These are phyloP conservation scores for Quercus mongolica DNA, from an alignment of 306 rosid genomes.

Conservation along the genomic window DNA sequence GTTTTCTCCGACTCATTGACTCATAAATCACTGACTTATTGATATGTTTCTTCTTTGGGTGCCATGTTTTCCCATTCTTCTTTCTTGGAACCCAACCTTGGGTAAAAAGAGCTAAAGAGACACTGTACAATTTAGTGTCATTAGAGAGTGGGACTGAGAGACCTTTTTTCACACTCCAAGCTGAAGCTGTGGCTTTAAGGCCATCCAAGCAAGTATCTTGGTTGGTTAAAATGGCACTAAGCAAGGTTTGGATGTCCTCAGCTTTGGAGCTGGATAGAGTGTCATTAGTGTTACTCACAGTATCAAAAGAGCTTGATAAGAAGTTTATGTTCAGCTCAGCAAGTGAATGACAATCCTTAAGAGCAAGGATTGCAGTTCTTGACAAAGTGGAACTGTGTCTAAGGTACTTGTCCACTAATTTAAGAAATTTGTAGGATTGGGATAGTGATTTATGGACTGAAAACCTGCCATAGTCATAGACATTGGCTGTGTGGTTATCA, in stretches of 20 bases:
- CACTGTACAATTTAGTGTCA: conserved; percentile 22
- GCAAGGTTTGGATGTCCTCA: conserved; percentile 32
- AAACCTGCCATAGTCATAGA: conserved; percentile 31
- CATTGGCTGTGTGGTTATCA: neutral
- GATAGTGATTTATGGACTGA: conserved; percentile 23
- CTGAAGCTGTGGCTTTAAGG: conserved; percentile 8
- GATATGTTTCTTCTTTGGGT: conserved; percentile 1
- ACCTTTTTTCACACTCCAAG: conserved; percentile 2
- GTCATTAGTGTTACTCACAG: conserved; percentile 8
- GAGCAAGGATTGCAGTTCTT: conserved; percentile 8
- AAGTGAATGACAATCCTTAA: conserved; percentile 29
- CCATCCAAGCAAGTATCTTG: conserved; percentile 37
- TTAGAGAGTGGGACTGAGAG: conserved; percentile 5
- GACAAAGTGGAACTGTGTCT: conserved; percentile 12
- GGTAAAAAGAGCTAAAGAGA: neutral
- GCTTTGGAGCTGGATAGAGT: conserved; percentile 27
- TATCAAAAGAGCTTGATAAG: conserved; percentile 1
- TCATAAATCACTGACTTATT: conserved; percentile 8
- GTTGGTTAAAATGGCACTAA: conserved; percentile 42
- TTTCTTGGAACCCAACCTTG: conserved; percentile 38
- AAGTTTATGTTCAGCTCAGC: conserved; percentile 23
- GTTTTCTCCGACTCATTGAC: conserved; percentile 11
- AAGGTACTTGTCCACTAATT: conserved; percentile 16
- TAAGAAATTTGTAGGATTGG: conserved; percentile 18
- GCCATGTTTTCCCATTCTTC: neutral